Percentiles rank a stretch among this genome's conserved stretches.
These are phyloP conservation scores for Fusarium foetens DNA, from an alignment of 2,329 filamentous ascomycete species.

Conservation along the genomic window DNA sequence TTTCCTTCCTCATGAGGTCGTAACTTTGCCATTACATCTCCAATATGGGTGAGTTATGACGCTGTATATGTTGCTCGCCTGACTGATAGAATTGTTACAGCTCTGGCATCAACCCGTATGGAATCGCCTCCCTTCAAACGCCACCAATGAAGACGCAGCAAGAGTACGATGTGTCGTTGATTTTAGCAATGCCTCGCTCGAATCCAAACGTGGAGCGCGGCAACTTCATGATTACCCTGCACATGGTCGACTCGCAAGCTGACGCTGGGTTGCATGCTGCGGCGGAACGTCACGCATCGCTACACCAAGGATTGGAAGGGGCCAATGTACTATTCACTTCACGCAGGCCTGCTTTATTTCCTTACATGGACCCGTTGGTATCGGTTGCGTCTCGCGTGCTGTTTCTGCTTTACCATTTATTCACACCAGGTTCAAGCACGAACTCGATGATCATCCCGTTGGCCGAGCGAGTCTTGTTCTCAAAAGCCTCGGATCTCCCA, in stretches of 20 bases:
- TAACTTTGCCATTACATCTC: conserved; percentile 63
- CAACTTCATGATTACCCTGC: conserved; percentile 94
- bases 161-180: conserved; percentile 84
- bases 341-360: conserved; percentile 79
- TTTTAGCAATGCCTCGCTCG: conserved; percentile 81
- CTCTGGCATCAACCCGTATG: conserved; percentile 63
- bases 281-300: conserved; percentile 46
- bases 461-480: conserved; percentile 78
- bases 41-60: conserved; percentile 66
- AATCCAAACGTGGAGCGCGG: conserved; percentile 78
- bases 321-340: conserved; percentile 67
- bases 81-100: conserved; percentile 46
- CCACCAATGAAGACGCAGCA: conserved; percentile 74
- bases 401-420: conserved; percentile 74
- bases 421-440: conserved; percentile 72
- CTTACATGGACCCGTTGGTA: conserved; percentile 78
- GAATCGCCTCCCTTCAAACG: conserved; percentile 57
- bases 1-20: conserved; percentile 66
- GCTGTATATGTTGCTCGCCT: neutral
- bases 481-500: conserved; percentile 53
- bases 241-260: conserved; percentile 66
- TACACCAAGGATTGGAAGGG: conserved; percentile 51
- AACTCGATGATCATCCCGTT: conserved; percentile 73
- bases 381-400: conserved; percentile 69
- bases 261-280: conserved; percentile 38